Evolutionary conservation across 2,329 filamentous ascomycete genomes (phyloP).

Genomic region (Leptodontidium sp.): DNA sequence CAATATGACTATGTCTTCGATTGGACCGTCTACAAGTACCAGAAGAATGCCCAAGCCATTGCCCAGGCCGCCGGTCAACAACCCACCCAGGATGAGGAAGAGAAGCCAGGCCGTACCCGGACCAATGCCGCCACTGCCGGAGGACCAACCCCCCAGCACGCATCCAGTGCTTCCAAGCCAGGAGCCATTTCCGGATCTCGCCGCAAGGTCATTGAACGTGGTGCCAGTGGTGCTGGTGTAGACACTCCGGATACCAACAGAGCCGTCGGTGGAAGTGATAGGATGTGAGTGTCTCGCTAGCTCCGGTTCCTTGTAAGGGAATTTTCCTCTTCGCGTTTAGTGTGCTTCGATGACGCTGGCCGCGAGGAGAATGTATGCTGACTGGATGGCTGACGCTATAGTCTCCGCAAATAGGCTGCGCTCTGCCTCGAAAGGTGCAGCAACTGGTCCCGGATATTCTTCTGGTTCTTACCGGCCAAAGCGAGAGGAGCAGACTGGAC

Average conservation of each 20-base stretch:
- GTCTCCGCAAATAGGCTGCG: slow-evolving; percentile 87
- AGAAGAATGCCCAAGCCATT: slow-evolving; percentile 98
- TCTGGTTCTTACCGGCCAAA: slow-evolving; percentile 59
- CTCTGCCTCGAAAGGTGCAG: slow-evolving; percentile 79
- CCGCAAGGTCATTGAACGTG: slow-evolving; percentile 83
- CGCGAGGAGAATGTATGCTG: slow-evolving; percentile 74
- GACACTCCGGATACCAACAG: slow-evolving; percentile 78
- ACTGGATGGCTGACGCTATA: slow-evolving; percentile 82
- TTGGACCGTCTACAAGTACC: slow-evolving; percentile 99
- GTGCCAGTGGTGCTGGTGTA: slow-evolving; percentile 59
- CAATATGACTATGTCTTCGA: slow-evolving; percentile 99
- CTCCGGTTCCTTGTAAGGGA: slow-evolving; percentile 79
- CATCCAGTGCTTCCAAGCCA: slow-evolving; percentile 71
- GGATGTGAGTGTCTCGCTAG: slow-evolving; percentile 86
- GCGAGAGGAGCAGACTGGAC: slow-evolving; percentile 56
- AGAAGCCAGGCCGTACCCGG: slow-evolving; percentile 76
- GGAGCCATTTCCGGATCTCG: slow-evolving; percentile 78
- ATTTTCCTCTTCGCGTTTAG: slow-evolving; percentile 86
- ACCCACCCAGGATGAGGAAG: slow-evolving; percentile 74
- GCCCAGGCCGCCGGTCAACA: slow-evolving; percentile 78
- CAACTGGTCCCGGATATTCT: slow-evolving; percentile 54
- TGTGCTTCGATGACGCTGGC: slow-evolving; percentile 78
- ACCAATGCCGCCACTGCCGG: slow-evolving; percentile 71
- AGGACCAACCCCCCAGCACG: slow-evolving; percentile 59
- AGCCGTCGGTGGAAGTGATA: slow-evolving; percentile 81